These are phyloP conservation scores for Nowakowskiella sp. DNA, from an alignment of 192 early-diverging fungal genomes.

Conservation along the genomic window DNA sequence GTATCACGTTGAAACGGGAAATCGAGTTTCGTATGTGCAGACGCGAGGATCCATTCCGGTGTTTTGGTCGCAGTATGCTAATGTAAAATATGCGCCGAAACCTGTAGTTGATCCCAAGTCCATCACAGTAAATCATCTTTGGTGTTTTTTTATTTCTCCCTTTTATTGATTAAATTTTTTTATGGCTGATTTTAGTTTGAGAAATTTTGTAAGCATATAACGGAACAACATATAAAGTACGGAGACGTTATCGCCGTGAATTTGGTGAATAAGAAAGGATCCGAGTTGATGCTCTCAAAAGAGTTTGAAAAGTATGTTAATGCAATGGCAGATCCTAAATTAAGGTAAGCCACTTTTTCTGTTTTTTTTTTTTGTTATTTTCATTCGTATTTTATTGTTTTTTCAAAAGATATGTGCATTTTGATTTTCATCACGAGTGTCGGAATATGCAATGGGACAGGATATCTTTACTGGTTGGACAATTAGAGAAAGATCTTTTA, in stretches of 20 bases:
- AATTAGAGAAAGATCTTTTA: slow-evolving; percentile 59
- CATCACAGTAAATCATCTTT: slow-evolving; percentile 47
- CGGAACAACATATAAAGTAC: slow-evolving; percentile 61
- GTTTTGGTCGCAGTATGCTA: slow-evolving; percentile 88
- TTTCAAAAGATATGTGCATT: slow-evolving; percentile 60
- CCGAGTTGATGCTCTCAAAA: slow-evolving; percentile 76
- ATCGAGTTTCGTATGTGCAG: slow-evolving; percentile 75
- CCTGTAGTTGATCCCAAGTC: slow-evolving; percentile 65
- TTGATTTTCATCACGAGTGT: slow-evolving; percentile 98
- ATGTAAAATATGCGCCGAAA: slow-evolving; percentile 84
- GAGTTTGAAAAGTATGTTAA: slow-evolving; percentile 66
- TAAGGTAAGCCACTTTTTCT: slow-evolving; percentile 21
- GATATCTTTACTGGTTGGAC: slow-evolving; percentile 71
- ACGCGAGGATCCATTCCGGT: slow-evolving; percentile 92
- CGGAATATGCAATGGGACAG: slow-evolving; percentile 92
- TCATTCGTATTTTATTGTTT: neutral
- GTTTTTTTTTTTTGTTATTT: neutral
- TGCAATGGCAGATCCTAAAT: slow-evolving; percentile 25
- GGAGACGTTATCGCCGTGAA: slow-evolving; percentile 83
- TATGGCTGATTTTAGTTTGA: slow-evolving; percentile 42
- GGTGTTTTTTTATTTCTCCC: slow-evolving; percentile 7
- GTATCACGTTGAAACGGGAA: slow-evolving; percentile 45
- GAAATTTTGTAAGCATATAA: slow-evolving; percentile 66
- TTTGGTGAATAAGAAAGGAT: slow-evolving; percentile 88
- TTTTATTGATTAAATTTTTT: slow-evolving; percentile 5